A percentile compares a stretch with the other conserved stretches of the same genome.
Evolutionary conservation across 805 yeast species (phyloP).

Genomic region (Nakazawaea populi): DNA sequence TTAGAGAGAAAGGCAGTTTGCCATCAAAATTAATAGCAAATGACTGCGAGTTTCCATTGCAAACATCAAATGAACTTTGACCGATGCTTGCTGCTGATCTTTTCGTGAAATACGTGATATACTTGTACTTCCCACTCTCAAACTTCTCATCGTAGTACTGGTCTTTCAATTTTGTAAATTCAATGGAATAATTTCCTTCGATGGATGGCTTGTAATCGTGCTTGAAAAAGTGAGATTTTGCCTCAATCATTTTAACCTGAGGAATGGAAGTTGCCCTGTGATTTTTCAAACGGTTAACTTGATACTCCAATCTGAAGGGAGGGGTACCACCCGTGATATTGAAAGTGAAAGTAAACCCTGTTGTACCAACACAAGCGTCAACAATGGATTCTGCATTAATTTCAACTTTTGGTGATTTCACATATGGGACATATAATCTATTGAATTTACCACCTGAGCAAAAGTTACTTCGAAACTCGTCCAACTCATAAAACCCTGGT

Average conservation of each 20-base stretch:
- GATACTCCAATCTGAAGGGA: constrained; percentile 71
- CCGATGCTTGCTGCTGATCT: constrained; percentile 49
- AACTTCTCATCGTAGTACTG: constrained; percentile 40
- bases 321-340: constrained; percentile 66
- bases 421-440: constrained; percentile 37
- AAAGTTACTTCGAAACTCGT: constrained; percentile 46
- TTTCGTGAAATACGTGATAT: constrained; percentile 66
- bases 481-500: constrained; percentile 65
- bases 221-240: constrained; percentile 26
- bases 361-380: constrained; percentile 89
- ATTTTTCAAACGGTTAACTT: constrained; percentile 48
- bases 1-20: constrained; percentile 67
- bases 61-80: constrained; percentile 18
- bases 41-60: constrained; percentile 27
- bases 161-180: constrained; percentile 61
- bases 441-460: constrained; percentile 70
- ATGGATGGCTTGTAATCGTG: constrained; percentile 69
- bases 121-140: constrained; percentile 40
- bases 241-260: constrained; percentile 23
- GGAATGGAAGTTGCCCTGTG: constrained; percentile 12
- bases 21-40: constrained; percentile 68
- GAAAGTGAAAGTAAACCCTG: constrained; percentile 67
- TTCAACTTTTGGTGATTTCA: constrained; percentile 33
- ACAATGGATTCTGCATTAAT: constrained; percentile 54
- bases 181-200: constrained; percentile 79